A percentile compares a stretch with the other conserved stretches of the same genome.
These are phyloP conservation scores for Epichloe festucae DNA, from an alignment of 2,329 filamentous ascomycete genomes.

Conservation along the genomic window DNA sequence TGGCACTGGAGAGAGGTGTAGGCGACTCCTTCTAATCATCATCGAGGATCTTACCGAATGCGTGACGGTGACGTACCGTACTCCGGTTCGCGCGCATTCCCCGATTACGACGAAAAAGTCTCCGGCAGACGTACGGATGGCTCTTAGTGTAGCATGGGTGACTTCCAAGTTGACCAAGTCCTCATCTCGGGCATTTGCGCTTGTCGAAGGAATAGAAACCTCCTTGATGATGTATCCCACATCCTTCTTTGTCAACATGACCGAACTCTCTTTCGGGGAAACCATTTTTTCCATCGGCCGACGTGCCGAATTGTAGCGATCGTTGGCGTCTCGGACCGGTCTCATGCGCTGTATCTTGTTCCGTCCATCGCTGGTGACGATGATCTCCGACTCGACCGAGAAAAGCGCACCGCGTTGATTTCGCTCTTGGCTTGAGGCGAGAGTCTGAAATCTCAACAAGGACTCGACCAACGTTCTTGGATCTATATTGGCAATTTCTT, in stretches of 20 bases:
- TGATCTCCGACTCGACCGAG: constrained; percentile 1
- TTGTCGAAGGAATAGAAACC: not conserved
- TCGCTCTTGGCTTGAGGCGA: not conserved
- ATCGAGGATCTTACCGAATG: not conserved
- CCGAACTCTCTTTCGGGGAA: not conserved
- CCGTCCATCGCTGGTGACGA: not conserved
- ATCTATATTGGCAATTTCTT: not conserved
- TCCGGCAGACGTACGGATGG: not conserved
- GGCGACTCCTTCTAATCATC: not conserved
- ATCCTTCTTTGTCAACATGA: not conserved
- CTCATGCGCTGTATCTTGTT: not conserved
- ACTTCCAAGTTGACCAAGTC: not conserved
- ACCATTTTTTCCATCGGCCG: not conserved
- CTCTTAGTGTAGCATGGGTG: not conserved
- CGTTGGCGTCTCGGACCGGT: not conserved
- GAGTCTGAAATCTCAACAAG: not conserved
- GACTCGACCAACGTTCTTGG: not conserved
- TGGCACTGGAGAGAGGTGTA: not conserved
- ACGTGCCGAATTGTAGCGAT: constrained; percentile 1
- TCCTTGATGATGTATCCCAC: not conserved
- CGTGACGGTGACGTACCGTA: not conserved
- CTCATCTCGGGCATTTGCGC: not conserved
- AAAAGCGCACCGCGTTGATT: not conserved
- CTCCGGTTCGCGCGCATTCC: not conserved
- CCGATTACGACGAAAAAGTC: not conserved